Percentiles rank a stretch among this genome's conserved stretches.
Conservation (phyloP, 2,329 filamentous ascomycete genomes). For the Ophiostoma tasmaniense region DNA sequence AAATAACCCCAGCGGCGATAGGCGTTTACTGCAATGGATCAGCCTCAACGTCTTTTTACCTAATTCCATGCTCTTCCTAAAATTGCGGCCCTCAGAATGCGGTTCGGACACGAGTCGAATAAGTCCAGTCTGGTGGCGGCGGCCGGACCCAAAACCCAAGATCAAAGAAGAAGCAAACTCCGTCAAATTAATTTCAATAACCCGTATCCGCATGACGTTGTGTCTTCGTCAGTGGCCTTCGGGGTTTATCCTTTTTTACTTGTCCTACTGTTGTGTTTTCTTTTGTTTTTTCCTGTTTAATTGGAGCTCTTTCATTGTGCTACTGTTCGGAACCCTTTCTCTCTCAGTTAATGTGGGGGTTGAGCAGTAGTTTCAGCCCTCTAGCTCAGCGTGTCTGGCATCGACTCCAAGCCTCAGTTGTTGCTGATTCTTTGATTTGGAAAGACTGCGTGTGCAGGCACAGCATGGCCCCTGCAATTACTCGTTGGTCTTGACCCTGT, state of each 20-base stretch:
- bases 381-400: too few species aligned
- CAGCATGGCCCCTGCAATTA: too few species aligned
- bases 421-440: too few species aligned
- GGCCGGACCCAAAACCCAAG: background rate
- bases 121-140: background rate
- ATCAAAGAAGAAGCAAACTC: background rate
- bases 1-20: background rate
- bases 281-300: too few species aligned
- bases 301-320: too few species aligned
- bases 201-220: background rate
- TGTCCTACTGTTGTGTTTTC: too few species aligned
- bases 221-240: background rate
- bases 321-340: too few species aligned
- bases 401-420: too few species aligned
- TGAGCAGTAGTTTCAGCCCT: too few species aligned
- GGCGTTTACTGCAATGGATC: background rate
- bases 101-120: background rate
- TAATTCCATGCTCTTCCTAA: background rate
- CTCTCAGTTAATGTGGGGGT: too few species aligned
- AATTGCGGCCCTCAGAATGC: background rate
- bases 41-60: background rate
- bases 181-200: background rate
- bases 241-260: background rate
- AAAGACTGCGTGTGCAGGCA: too few species aligned
- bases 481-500: too few species aligned